A percentile compares a stretch with the other conserved stretches of the same genome.
phyloP scores from a whole-genome alignment of 1,284 basidiomycete genomes.

The Leccinum fallax region DNA sequence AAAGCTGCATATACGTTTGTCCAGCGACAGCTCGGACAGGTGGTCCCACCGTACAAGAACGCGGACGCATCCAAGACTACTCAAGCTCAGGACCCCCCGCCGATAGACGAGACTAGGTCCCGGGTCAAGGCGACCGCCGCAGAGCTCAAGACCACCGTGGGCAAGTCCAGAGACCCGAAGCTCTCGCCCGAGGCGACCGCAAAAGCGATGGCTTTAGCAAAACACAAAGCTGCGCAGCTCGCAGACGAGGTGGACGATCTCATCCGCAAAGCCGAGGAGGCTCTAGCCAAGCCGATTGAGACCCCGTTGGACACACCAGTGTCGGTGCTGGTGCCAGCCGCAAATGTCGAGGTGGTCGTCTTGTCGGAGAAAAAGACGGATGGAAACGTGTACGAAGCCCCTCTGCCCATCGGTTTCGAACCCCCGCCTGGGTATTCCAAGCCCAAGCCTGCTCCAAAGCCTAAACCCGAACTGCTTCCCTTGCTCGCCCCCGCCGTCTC shows the following conservation, averaged over 20 bases:
- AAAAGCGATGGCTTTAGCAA: constrained; percentile 47
- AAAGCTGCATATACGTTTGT: constrained; percentile 54
- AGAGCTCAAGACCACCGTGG: constrained; percentile 48
- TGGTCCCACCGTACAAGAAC: constrained; percentile 31
- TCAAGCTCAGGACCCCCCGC: constrained; percentile 36
- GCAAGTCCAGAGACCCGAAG: constrained; percentile 30
- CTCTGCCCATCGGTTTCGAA: constrained; percentile 90
- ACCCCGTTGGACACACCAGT: constrained; percentile 16
- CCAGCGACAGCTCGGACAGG: constrained; percentile 43
- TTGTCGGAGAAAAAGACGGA: constrained; percentile 40
- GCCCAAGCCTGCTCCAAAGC: constrained; percentile 49
- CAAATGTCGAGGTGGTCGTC: constrained; percentile 28
- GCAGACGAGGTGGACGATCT: constrained; percentile 68
- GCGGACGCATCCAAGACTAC: constrained; percentile 34
- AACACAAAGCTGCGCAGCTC: constrained; percentile 53
- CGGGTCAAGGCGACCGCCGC: constrained; percentile 50
- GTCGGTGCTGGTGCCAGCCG: background rate
- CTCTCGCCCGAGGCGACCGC: constrained; percentile 40
- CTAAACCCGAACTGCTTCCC: constrained; percentile 57
- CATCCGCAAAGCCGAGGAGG: constrained; percentile 69
- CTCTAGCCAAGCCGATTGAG: constrained; percentile 49
- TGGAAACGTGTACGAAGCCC: constrained; percentile 60
- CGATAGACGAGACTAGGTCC: constrained; percentile 45
- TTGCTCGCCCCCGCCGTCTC: constrained; percentile 82
- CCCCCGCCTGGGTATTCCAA: constrained; percentile 84